Evolutionary conservation across 1,139 yeast species (phyloP).

Genomic region (Meyerozyma carpophila): DNA sequence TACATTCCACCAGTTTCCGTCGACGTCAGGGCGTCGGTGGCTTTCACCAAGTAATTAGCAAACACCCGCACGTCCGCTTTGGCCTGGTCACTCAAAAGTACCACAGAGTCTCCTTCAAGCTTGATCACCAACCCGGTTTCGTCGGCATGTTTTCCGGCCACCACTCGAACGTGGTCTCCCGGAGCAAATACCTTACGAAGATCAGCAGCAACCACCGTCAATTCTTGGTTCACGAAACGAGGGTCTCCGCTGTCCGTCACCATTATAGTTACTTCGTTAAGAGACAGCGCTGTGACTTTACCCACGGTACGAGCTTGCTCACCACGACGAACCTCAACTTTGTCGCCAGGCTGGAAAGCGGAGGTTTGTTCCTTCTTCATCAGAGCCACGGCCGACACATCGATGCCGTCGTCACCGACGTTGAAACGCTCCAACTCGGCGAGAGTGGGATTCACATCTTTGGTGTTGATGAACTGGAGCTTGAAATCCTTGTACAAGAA

Average conservation of each 20-base stretch:
- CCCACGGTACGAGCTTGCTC: slow-evolving; percentile 92
- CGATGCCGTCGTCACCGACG: slow-evolving; percentile 72
- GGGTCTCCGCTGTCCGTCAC: slow-evolving; percentile 50
- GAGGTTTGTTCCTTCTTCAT: slow-evolving; percentile 49
- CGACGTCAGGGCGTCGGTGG: slow-evolving; percentile 64
- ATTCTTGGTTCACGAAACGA: slow-evolving; percentile 41
- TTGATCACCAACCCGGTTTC: slow-evolving; percentile 93
- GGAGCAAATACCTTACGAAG: slow-evolving; percentile 80
- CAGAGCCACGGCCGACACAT: slow-evolving; percentile 77
- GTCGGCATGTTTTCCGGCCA: slow-evolving; percentile 86
- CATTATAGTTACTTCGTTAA: slow-evolving; percentile 58
- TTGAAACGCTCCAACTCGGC: slow-evolving; percentile 86
- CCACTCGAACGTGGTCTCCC: slow-evolving; percentile 94
- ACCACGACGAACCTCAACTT: slow-evolving; percentile 86
- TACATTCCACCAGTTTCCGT: slow-evolving; percentile 52
- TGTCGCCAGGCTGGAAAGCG: slow-evolving; percentile 87
- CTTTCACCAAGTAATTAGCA: slow-evolving; percentile 78
- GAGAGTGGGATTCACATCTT: slow-evolving; percentile 79
- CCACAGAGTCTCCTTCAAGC: slow-evolving; percentile 78
- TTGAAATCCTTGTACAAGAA: slow-evolving; percentile 82
- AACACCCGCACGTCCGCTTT: slow-evolving; percentile 85
- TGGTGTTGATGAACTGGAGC: slow-evolving; percentile 74
- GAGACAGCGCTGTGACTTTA: slow-evolving; percentile 61
- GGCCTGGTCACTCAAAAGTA: slow-evolving; percentile 84
- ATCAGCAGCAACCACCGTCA: slow-evolving; percentile 70